Evolutionary conservation across 495 filamentous ascomycete species (phyloP), one percentile per base, ranked within the genome.

Genomic region (Articulospora tetracladia): DNA sequence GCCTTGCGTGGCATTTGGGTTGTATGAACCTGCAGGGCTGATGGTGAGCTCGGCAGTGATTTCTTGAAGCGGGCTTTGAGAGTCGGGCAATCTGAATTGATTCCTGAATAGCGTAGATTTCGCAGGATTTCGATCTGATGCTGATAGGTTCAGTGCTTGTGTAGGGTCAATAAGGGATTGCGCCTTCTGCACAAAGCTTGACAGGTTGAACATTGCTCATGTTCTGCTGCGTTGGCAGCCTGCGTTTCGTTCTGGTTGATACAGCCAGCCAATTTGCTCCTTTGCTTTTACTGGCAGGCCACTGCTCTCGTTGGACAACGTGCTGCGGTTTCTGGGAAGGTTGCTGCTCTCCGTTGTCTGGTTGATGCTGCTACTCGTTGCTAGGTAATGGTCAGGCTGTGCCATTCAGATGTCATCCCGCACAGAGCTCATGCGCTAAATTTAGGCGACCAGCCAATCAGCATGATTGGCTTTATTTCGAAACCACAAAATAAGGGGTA

Each of bases 11-110:
- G 76, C 72, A 66, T 78, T 77, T 50, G 70, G 58, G 17, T 66
- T 27, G n/a, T 76, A 69, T 1, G 75, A 69, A 12, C 73, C 70
- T 26, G 81, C 80, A 24, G 87, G 82, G 2, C 90, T 85, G 26
- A 98, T 86, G 56, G 92, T 91, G 26, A 98, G 82, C 74, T 98
- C 93, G 65, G 95, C 92, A 55, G 90, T 91, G 74, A 98, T 96
- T 74, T 98, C 94, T 71, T 95, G 91, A 30, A 96, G 79, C 15
- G 94, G 95, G 50, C 84, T 90, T 69, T 98, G 93, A 11, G 89
- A 86, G 66, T 92, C 89, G 8, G 94, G 94, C 3, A 98, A 86
- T 60, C 93, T 90, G 76, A 98, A 98, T 72, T 98, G 95, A 70
- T 89, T 86, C 76, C 94, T 92, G 77, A 98, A 98, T 53, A 97